These are phyloP conservation scores for Aspergillus panamensis DNA, from an alignment of 495 filamentous ascomycete genomes.

Conservation along the genomic window DNA sequence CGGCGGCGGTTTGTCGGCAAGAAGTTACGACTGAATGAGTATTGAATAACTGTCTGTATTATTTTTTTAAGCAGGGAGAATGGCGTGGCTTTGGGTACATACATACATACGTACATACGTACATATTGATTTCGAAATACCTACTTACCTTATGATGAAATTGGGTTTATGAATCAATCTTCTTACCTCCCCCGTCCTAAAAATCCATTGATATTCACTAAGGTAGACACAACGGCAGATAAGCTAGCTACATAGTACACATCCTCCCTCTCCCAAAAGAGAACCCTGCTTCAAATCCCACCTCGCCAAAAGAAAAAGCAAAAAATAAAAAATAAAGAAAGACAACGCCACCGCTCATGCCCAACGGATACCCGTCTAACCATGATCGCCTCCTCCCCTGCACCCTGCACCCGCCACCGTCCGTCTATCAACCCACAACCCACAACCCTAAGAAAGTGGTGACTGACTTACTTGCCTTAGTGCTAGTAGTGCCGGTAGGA, in stretches of 20 bases:
- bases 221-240: too few species aligned
- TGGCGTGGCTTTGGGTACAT: background rate
- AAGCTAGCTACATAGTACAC: too few species aligned
- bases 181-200: background rate
- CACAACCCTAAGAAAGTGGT: background rate
- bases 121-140: background rate
- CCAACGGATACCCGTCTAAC: background rate
- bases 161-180: background rate
- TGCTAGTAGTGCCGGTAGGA: too few species aligned
- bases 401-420: background rate
- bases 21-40: conserved; percentile 72
- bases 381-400: background rate
- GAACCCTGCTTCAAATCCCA: background rate
- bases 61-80: background rate
- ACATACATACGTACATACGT: too few species aligned
- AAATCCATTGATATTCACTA: background rate
- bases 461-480: too few species aligned
- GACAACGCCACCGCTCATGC: background rate
- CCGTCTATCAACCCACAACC: background rate
- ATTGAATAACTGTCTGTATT: conserved; percentile 26
- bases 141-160: background rate
- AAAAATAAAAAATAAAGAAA: background rate
- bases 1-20: conserved; percentile 71
- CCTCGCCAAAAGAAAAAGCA: background rate
- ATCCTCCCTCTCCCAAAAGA: too few species aligned